Conservation (phyloP, 2,329 filamentous ascomycete genomes). For the Pyrenophora tritici-repentis region DNA sequence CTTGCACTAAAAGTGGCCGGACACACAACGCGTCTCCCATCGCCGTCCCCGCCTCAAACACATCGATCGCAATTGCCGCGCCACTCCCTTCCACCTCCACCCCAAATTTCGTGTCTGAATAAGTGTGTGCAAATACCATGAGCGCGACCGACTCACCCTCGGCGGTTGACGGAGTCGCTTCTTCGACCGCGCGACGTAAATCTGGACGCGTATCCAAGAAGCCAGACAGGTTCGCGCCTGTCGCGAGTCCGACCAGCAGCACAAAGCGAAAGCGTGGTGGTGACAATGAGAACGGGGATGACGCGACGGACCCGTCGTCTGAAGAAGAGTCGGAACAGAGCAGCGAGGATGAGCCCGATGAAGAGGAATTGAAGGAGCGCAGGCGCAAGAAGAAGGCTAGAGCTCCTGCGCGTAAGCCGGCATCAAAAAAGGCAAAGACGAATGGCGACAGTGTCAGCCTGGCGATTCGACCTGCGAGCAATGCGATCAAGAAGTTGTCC, state of each 20-base stretch:
- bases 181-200: conserved; percentile 44
- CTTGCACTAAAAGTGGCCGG: conserved; percentile 21
- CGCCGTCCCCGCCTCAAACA: conserved; percentile 24
- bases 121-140: conserved; percentile 37
- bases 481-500: conserved; percentile 47
- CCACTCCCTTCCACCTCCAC: conserved; percentile 12
- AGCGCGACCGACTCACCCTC: conserved; percentile 35
- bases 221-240: conserved; percentile 41
- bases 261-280: conserved; percentile 46
- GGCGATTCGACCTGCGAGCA: conserved; percentile 57
- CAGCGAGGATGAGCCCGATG: conserved; percentile 47
- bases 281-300: conserved; percentile 38
- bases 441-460: conserved; percentile 57
- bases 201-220: conserved; percentile 50
- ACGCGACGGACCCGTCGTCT: conserved; percentile 30
- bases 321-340: conserved; percentile 40
- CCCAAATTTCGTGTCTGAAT: conserved; percentile 2
- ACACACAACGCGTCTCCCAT: conserved; percentile 25
- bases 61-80: conserved; percentile 27
- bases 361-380: conserved; percentile 47
- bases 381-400: conserved; percentile 42
- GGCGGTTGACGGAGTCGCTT: conserved; percentile 29
- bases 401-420: conserved; percentile 45
- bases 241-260: conserved; percentile 35
- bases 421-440: conserved; percentile 60